Conservation (phyloP, 441 rosid species). For the Theobroma grandiflorum region DNA sequence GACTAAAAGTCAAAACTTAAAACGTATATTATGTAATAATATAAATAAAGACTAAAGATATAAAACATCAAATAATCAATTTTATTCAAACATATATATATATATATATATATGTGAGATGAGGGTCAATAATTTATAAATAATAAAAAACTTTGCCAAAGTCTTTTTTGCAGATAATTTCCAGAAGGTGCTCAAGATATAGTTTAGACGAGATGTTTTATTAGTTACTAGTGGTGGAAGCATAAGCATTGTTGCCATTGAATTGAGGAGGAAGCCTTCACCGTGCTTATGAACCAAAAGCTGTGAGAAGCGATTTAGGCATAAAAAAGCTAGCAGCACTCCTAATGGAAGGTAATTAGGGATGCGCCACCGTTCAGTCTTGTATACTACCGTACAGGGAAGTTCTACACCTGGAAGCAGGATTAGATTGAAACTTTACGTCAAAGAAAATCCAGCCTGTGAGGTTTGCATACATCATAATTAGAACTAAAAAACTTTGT, state of each 20-base stretch:
- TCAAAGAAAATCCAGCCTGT: too few species aligned
- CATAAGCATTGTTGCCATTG: constrained; percentile 36
- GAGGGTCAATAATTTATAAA: too few species aligned
- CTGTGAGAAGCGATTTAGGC: constrained; percentile 42
- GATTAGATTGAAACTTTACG: neutral
- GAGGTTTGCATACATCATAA: neutral
- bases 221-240: constrained; percentile 37
- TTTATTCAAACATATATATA: too few species aligned
- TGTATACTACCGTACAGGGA: constrained; percentile 44
- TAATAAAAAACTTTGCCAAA: too few species aligned
- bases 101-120: too few species aligned
- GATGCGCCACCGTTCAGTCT: constrained; percentile 38
- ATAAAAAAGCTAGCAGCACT: constrained; percentile 33
- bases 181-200: neutral
- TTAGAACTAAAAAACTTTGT: neutral
- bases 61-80: too few species aligned
- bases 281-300: constrained; percentile 40
- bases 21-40: too few species aligned
- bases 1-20: too few species aligned
- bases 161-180: too few species aligned
- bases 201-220: neutral
- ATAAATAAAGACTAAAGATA: too few species aligned
- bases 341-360: constrained; percentile 45
- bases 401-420: constrained; percentile 31
- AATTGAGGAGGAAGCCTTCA: constrained; percentile 30